A percentile compares a stretch with the other conserved stretches of the same genome.
These are phyloP conservation scores for Lantana camara DNA, from an alignment of 257 asterid species.

Conservation along the genomic window DNA sequence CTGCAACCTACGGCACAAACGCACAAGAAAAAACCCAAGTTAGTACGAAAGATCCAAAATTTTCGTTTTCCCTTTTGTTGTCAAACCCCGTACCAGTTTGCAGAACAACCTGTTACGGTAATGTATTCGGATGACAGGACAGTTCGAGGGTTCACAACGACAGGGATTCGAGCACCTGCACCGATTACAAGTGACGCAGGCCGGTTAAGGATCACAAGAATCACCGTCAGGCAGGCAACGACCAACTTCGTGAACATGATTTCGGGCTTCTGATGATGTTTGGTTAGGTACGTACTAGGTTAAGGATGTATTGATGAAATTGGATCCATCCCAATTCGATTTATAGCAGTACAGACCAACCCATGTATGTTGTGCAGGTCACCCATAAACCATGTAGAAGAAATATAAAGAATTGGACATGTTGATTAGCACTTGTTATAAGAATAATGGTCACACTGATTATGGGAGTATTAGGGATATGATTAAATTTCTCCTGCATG, in stretches of 20 bases:
- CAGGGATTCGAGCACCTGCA: slow-evolving; percentile 30
- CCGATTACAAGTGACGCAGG: slow-evolving; percentile 1
- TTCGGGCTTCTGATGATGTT: slow-evolving; percentile 3
- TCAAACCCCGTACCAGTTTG: background rate
- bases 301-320: slow-evolving; percentile 3
- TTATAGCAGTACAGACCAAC: too few relatives aligned
- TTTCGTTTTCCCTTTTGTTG: background rate
- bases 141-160: slow-evolving; percentile 36
- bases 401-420: slow-evolving; percentile 17
- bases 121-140: slow-evolving; percentile 30
- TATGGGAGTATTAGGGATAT: background rate
- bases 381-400: slow-evolving; percentile 22
- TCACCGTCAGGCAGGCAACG: slow-evolving; percentile 18
- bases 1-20: slow-evolving; percentile 42
- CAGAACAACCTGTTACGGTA: slow-evolving; percentile 43
- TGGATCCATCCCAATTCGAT: slow-evolving; percentile 12
- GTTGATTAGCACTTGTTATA: background rate
- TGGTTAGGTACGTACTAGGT: slow-evolving; percentile 27
- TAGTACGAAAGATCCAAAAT: background rate
- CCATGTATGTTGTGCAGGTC: background rate
- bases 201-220: slow-evolving; percentile 28
- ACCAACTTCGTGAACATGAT: slow-evolving; percentile 22
- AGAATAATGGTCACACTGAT: slow-evolving; percentile 22
- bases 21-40: background rate
- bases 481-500: background rate